Evolutionary conservation across 164 flowering plant genomes (phyloP).

Genomic region (Annona squamosa): DNA sequence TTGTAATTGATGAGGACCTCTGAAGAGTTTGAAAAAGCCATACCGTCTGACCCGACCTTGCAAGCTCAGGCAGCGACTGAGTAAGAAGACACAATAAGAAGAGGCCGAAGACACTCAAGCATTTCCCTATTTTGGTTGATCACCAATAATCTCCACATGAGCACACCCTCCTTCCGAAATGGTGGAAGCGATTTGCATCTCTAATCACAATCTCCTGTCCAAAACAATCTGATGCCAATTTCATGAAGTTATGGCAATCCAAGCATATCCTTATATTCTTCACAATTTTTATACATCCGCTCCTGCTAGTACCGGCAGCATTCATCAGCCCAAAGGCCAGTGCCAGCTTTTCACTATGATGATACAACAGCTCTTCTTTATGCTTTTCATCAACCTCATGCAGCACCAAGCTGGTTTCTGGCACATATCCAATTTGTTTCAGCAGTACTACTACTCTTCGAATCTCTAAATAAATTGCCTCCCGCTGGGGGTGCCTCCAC

Average conservation of each 20-base stretch:
- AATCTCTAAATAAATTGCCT: constrained; percentile 30
- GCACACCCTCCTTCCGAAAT: constrained; percentile 47
- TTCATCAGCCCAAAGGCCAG: constrained; percentile 49
- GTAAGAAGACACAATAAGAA: too few species aligned
- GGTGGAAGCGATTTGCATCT: constrained; percentile 75
- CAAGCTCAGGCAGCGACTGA: too few species aligned
- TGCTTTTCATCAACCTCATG: constrained; percentile 64
- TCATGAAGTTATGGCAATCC: constrained; percentile 78
- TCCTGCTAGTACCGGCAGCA: background rate
- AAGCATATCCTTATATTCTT: constrained; percentile 70
- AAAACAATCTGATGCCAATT: constrained; percentile 45
- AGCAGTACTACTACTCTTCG: constrained; percentile 31
- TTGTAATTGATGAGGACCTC: too few species aligned
- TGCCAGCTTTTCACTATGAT: constrained; percentile 83
- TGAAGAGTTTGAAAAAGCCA: too few species aligned
- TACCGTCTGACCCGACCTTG: too few species aligned
- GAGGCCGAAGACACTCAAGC: too few species aligned
- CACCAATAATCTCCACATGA: constrained; percentile 81
- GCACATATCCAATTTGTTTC: constrained; percentile 58
- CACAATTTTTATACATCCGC: constrained; percentile 39
- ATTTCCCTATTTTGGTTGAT: constrained; percentile 2
- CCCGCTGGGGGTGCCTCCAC: constrained; percentile 36
- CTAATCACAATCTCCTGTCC: constrained; percentile 60
- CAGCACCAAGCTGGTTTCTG: constrained; percentile 49
- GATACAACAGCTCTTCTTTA: constrained; percentile 53